Evolutionary conservation across 768 basidiomycete genomes (phyloP).

Genomic region (Multifurca ochricompacta): DNA sequence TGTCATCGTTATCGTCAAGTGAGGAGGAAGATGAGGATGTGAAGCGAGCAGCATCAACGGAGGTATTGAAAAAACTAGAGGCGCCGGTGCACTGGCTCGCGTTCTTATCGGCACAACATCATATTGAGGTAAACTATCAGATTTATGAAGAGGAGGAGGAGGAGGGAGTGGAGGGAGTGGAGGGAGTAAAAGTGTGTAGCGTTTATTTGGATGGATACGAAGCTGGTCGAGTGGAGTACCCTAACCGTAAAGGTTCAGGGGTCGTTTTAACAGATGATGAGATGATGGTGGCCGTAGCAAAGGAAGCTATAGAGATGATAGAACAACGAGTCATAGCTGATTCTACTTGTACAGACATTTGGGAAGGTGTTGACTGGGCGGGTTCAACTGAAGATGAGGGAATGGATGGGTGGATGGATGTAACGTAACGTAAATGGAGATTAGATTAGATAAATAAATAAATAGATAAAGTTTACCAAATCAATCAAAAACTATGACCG

Average conservation of each 20-base stretch:
- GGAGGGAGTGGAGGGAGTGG: constrained; percentile 18
- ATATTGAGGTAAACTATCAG: constrained; percentile 1
- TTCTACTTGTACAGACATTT: neutral
- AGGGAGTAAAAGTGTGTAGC: constrained; percentile 7
- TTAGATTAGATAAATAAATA: too few species aligned
- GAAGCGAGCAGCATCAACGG: constrained; percentile 53
- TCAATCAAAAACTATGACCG: too few species aligned
- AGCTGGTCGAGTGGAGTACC: neutral
- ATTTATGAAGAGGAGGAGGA: constrained; percentile 18
- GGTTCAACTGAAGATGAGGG: neutral
- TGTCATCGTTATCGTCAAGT: constrained; percentile 34
- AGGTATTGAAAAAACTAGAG: constrained; percentile 40
- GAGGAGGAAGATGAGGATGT: constrained; percentile 61
- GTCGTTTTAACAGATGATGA: neutral
- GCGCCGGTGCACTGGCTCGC: constrained; percentile 17
- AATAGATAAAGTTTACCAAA: too few species aligned
- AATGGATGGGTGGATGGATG: too few species aligned
- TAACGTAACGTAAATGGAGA: too few species aligned
- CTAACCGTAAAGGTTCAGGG: neutral
- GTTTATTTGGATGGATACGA: constrained; percentile 5
- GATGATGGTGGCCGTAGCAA: constrained; percentile 7
- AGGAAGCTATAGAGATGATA: constrained; percentile 1
- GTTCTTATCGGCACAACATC: constrained; percentile 11
- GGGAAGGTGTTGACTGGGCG: neutral
- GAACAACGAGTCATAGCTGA: neutral